A percentile compares a stretch with the other conserved stretches of the same genome.
Conservation (phyloP, 2,329 filamentous ascomycete genomes). For the Claviceps citrina region DNA sequence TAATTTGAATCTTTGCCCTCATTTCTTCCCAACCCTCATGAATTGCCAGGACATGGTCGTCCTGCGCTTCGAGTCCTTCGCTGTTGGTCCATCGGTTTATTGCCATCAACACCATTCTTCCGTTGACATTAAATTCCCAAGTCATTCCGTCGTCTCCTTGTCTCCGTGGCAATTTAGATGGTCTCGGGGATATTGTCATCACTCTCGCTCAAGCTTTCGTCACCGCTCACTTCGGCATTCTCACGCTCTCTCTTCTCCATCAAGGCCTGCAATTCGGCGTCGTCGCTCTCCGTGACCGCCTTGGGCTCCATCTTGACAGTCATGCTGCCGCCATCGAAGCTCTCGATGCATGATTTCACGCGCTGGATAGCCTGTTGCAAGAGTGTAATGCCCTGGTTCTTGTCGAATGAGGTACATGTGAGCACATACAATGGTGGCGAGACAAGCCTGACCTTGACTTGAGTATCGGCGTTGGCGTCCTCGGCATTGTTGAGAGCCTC, state of each 20-base stretch:
- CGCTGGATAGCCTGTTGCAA: slow-evolving; percentile 82
- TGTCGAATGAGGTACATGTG: slow-evolving; percentile 90
- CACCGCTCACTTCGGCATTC: slow-evolving; percentile 94
- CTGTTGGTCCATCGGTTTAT: neutral
- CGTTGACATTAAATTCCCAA: neutral
- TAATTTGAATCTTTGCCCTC: neutral
- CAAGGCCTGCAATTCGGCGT: slow-evolving; percentile 87
- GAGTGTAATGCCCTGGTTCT: slow-evolving; percentile 66
- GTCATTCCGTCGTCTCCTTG: neutral
- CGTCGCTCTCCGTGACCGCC: slow-evolving; percentile 96
- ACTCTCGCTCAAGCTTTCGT: slow-evolving; percentile 90
- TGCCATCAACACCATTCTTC: neutral
- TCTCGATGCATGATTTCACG: slow-evolving; percentile 66
- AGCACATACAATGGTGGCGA: slow-evolving; percentile 93
- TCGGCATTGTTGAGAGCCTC: slow-evolving; percentile 74
- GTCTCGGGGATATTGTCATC: slow-evolving; percentile 56
- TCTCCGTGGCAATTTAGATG: slow-evolving; percentile 14
- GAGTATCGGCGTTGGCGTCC: slow-evolving; percentile 45
- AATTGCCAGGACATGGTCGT: neutral
- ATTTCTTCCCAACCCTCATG: neutral
- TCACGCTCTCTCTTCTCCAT: slow-evolving; percentile 99
- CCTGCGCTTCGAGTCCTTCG: neutral
- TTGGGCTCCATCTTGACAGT: slow-evolving; percentile 97
- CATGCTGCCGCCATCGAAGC: slow-evolving; percentile 55
- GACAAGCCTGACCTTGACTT: slow-evolving; percentile 98